phyloP scores from a whole-genome alignment of 2,329 filamentous ascomycete genomes.

The Coniella vitis region DNA sequence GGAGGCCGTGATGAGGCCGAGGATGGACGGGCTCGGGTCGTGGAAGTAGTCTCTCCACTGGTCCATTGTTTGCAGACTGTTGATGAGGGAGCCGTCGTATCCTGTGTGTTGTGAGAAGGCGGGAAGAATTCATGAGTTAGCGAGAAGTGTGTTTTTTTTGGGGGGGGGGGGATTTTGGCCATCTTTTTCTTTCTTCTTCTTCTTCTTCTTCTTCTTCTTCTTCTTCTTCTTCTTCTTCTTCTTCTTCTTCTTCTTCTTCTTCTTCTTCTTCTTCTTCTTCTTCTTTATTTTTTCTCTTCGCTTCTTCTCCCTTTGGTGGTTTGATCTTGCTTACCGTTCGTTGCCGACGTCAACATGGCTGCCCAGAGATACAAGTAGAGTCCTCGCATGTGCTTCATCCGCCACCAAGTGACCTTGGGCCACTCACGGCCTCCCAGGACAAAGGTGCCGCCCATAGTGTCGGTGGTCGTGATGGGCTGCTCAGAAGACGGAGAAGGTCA shows the following conservation, averaged over 20 bases:
- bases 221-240: background rate
- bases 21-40: conserved; percentile 25
- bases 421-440: conserved; percentile 21
- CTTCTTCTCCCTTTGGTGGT: too few species aligned
- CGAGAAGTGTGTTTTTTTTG: too few species aligned
- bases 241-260: background rate
- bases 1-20: conserved; percentile 36
- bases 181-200: too few species aligned
- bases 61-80: conserved; percentile 37
- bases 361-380: conserved; percentile 28
- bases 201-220: too few species aligned
- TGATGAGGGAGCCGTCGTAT: conserved; percentile 39
- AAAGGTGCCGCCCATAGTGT: conserved; percentile 21
- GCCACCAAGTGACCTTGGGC: conserved; percentile 25
- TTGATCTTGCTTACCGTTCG: conserved; percentile 28
- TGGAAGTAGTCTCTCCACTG: conserved; percentile 34
- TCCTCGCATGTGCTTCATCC: conserved; percentile 24
- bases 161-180: too few species aligned
- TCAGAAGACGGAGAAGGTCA: background rate
- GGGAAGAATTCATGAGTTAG: too few species aligned
- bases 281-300: background rate
- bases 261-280: too few species aligned
- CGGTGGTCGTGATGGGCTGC: background rate
- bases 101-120: too few species aligned
- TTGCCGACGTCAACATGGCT: conserved; percentile 29